phyloP scores from a whole-genome alignment of 495 filamentous ascomycete species.

The Penicillium argentinense region DNA sequence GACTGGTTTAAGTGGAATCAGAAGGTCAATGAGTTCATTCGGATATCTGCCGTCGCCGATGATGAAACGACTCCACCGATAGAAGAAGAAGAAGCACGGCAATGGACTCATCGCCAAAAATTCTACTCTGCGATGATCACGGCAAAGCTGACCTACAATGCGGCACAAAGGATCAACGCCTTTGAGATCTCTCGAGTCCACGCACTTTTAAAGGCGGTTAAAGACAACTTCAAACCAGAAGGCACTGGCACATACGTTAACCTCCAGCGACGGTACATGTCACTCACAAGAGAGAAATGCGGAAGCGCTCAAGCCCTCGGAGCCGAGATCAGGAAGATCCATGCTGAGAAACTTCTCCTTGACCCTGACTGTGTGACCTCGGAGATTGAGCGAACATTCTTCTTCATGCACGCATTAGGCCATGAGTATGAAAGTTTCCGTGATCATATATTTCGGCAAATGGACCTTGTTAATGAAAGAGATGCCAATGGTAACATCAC shows the following conservation, averaged over 20 bases:
- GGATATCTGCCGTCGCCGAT: constrained; percentile 8
- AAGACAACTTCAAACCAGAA: constrained; percentile 13
- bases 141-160: constrained; percentile 12
- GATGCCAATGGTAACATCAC: constrained; percentile 11
- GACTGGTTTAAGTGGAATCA: constrained; percentile 9
- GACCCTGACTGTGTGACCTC: constrained; percentile 13
- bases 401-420: constrained; percentile 11
- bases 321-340: constrained; percentile 13
- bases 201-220: constrained; percentile 6
- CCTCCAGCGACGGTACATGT: constrained; percentile 11
- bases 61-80: constrained; percentile 1
- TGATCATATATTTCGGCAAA: constrained; percentile 15
- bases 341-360: constrained; percentile 14
- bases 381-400: constrained; percentile 17
- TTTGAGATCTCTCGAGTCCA: constrained; percentile 10
- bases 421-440: constrained; percentile 15
- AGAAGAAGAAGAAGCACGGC: constrained; percentile 8
- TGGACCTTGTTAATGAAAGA: constrained; percentile 15
- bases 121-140: constrained; percentile 16
- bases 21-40: constrained; percentile 11
- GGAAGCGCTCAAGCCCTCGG: constrained; percentile 13
- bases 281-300: constrained; percentile 13
- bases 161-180: constrained; percentile 13
- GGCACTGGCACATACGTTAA: constrained; percentile 11
- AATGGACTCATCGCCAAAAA: constrained; percentile 9